phyloP scores from a whole-genome alignment of 1,284 basidiomycete species.

The Papiliotrema fonsecae region DNA sequence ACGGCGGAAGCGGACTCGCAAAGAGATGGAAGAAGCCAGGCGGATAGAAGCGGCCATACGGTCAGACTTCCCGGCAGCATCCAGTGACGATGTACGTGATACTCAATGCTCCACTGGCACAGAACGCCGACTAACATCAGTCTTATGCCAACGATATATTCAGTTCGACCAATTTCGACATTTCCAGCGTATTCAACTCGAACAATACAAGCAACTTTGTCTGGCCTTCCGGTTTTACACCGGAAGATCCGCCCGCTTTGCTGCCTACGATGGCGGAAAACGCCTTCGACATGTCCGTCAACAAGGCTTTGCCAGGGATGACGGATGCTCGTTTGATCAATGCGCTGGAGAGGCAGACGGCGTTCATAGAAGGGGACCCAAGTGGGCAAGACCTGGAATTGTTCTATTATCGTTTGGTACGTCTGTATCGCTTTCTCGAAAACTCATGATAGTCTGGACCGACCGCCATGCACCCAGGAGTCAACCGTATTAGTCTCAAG shows the following conservation, averaged over 20 bases:
- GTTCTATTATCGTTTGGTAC: conserved; percentile 49
- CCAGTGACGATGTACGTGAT: background rate
- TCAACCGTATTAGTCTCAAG: conserved; percentile 50
- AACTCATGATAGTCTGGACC: conserved; percentile 38
- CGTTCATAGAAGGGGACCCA: conserved; percentile 47
- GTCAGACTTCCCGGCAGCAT: conserved; percentile 5
- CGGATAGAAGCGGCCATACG: conserved; percentile 18
- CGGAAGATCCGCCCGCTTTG: background rate
- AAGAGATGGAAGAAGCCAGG: conserved; percentile 50
- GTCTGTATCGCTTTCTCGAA: conserved; percentile 9
- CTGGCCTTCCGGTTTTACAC: conserved; percentile 6
- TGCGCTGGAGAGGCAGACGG: conserved; percentile 46
- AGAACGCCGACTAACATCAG: background rate
- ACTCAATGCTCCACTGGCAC: background rate
- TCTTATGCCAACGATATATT: background rate
- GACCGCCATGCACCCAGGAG: conserved; percentile 45
- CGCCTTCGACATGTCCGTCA: background rate
- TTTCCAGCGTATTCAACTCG: background rate
- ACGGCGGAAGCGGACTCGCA: conserved; percentile 46
- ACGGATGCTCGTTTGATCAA: conserved; percentile 37
- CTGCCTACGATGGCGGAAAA: background rate
- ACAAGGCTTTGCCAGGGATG: conserved; percentile 18
- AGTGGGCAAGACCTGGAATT: conserved; percentile 44
- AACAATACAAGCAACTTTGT: background rate
- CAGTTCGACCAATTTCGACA: background rate